Base-by-base conservation (phyloP, 495 filamentous ascomycete genomes). In the Aspergillus sparsus region DNA sequence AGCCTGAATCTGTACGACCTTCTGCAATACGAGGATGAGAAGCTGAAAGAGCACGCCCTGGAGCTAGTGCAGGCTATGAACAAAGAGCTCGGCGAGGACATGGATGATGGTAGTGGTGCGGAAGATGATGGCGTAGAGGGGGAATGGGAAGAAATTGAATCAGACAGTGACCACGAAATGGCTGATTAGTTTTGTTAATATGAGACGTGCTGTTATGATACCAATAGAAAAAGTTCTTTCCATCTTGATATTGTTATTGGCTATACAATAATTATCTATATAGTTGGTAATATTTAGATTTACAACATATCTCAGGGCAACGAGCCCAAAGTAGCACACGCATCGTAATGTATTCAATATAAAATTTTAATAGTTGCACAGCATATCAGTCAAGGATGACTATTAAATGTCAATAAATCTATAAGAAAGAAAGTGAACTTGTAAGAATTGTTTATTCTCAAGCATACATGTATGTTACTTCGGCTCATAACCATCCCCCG, bases 41-140 rank as follows among this genome's bases (percentile, higher is more conserved):
- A 75, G 53, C 71, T 85, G 27, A 71, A 68, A 44, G 75, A 80
- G 9, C 82, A 84, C 65, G 80, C 81, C 10, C 33, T 79, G 54
- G 85, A 88, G 62, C 67, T 88, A 34, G 80, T 89, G 7, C 76
- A 80, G 58, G 82, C 76, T 35, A 77, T 87, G 62, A 72, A 82
- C 65, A 72, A 83, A 59, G 77, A 80, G 31, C 75, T 87, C 18
- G 81, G 82, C 39, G 78, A 83, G 58, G 76, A 79, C n/a, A 77
- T 82, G 45, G 77, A 81, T 6, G 77, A 81, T n/a, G 70, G 75
- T 11, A 77, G 80, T 35, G 72, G 72, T n/a, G 78, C 77, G 21
- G 75, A 80, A 36, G 74, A 78, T 15, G 78, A 77, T 33, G 77
- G 82, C 18, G 78, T 72, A 5, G 75, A 76, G 6, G 73, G 67